Evolutionary conservation across 192 early-diverging fungal species (phyloP).

Genomic region (Phlyctochytrium arcticum): DNA sequence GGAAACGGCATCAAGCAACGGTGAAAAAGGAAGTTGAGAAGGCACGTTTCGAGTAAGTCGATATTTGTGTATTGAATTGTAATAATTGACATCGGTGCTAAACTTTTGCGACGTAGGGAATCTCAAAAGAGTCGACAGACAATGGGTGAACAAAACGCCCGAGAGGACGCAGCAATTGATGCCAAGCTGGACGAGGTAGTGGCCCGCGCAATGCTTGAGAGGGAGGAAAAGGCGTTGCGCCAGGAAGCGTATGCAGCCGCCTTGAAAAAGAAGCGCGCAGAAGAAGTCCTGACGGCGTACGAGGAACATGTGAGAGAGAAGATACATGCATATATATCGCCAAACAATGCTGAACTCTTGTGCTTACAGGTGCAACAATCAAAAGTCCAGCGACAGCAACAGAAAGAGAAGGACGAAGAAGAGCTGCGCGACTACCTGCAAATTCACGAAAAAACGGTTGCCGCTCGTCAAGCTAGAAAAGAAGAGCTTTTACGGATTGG

Average conservation of each 20-base stretch:
- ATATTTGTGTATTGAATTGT: neutral
- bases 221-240: conserved; percentile 7
- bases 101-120: conserved; percentile 18
- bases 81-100: neutral
- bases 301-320: neutral
- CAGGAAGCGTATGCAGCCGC: neutral
- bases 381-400: neutral
- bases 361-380: neutral
- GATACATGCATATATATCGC: neutral
- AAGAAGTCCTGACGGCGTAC: neutral
- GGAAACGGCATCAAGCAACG: conserved; percentile 28
- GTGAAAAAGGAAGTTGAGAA: conserved; percentile 34
- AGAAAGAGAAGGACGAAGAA: conserved; percentile 1
- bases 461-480: neutral
- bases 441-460: neutral
- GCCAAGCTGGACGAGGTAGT: conserved; percentile 31
- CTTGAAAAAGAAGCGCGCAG: neutral
- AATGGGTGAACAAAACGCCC: conserved; percentile 24
- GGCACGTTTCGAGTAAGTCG: conserved; percentile 33
- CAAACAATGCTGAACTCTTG: no score
- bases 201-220: conserved; percentile 18
- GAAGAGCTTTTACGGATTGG: neutral
- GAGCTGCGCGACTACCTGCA: conserved; percentile 16
- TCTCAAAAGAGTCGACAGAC: conserved; percentile 8
- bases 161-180: conserved; percentile 9